A percentile compares a stretch with the other conserved stretches of the same genome.
These are phyloP conservation scores for Holtermannia corniformis DNA, from an alignment of 768 basidiomycete genomes.

Conservation along the genomic window DNA sequence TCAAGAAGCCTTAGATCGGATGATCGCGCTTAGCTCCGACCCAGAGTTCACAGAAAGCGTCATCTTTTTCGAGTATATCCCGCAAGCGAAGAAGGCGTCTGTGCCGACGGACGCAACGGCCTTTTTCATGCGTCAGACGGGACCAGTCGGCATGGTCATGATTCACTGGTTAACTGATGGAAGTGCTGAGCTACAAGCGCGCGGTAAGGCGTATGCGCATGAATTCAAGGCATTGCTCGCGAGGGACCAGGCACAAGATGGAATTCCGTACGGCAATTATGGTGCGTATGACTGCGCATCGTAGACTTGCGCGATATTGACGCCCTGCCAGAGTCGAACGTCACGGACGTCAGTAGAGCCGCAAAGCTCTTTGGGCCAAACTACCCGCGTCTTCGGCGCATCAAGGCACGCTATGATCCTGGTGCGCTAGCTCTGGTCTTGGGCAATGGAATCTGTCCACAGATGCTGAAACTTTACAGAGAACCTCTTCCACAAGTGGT, in stretches of 20 bases:
- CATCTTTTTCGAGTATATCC: not conserved
- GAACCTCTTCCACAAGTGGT: conserved; percentile 41
- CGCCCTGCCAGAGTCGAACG: not conserved
- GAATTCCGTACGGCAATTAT: not conserved
- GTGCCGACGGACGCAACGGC: not conserved
- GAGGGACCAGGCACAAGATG: no score
- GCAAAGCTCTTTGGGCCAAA: conserved; percentile 39
- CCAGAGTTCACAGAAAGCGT: not conserved
- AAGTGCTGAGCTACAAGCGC: not conserved
- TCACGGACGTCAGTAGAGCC: not conserved
- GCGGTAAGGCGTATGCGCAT: not conserved
- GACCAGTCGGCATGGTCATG: not conserved
- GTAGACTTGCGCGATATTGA: not conserved
- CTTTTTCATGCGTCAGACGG: not conserved
- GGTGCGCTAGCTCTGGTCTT: not conserved
- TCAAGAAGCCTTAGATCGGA: no score
- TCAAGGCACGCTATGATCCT: conserved; percentile 38
- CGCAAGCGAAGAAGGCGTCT: not conserved
- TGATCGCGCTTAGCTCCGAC: not conserved
- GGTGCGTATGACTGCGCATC: not conserved
- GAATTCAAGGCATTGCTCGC: not conserved
- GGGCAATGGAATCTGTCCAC: not conserved
- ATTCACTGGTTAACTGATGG: not conserved
- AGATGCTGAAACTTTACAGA: no score
- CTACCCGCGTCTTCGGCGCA: conserved; percentile 42